phyloP scores from a whole-genome alignment of 2,329 filamentous ascomycete species.

The Sarocladium strictum region DNA sequence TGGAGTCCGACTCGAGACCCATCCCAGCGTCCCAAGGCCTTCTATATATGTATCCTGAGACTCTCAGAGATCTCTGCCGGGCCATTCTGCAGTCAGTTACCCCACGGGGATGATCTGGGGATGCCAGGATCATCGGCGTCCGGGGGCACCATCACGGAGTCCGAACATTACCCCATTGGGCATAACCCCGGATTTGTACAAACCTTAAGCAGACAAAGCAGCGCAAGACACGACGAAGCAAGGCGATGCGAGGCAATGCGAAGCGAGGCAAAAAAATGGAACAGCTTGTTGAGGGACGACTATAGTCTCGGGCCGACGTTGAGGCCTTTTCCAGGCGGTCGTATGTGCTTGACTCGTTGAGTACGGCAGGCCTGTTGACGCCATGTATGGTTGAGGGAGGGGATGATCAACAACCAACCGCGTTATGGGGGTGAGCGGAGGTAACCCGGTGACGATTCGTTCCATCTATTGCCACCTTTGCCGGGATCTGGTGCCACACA shows the following conservation, averaged over 20 bases:
- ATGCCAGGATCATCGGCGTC: not conserved
- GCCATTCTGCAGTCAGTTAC: not conserved
- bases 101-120: constrained; percentile 3
- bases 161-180: constrained; percentile 9
- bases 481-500: not conserved
- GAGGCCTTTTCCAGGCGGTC: not conserved
- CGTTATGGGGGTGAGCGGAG: too few species aligned
- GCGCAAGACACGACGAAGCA: not conserved
- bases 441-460: too few species aligned
- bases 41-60: constrained; percentile 1
- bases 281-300: not conserved
- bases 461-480: not conserved
- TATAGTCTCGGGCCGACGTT: not conserved
- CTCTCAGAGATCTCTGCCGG: not conserved
- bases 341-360: not conserved
- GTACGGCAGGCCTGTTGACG: too few species aligned
- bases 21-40: not conserved
- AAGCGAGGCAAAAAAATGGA: too few species aligned
- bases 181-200: not conserved
- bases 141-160: not conserved
- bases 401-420: too few species aligned
- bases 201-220: not conserved
- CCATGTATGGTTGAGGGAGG: too few species aligned
- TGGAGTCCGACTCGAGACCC: not conserved
- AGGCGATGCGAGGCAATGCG: too few species aligned